Evolutionary conservation across 495 filamentous ascomycete species (phyloP), one percentile per base, ranked within the genome.

Genomic region (Rostrohypoxylon terebratum): DNA sequence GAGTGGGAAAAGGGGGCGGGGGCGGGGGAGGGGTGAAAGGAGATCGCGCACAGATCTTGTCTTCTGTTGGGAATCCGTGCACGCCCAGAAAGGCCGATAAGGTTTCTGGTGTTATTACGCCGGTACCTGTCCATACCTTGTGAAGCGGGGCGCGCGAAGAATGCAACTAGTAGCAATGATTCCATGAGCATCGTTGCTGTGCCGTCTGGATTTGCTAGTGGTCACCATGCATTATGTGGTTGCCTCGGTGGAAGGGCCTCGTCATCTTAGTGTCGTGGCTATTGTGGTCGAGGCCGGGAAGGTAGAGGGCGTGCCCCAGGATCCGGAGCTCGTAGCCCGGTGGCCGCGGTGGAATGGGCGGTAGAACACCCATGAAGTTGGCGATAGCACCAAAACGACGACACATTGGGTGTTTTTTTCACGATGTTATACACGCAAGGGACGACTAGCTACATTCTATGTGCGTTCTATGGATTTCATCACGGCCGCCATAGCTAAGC

Each of bases 311-410:
- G 10, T 33, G 38, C 31, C 10, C 59, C 48, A 36, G 40, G n/a
- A 6, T n/a, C 20, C 59, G 31, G 20, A 57, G 54, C 58, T 74
- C 71, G 9, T 71, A 71, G 13, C 70, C 73, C 6, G 65, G 20
- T 66, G 66, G 66, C 4, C 66, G 66, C 14, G 55, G 71, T 14
- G 66, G 58, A n/a, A 73, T 71, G 1, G 66, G 73, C 16, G 66
- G 66, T 45, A 62, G 64, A 18, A 55, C 47, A 50, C 31, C 60
- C 63, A 72, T 65, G 44, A 23, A 4, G 20, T 11, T 31, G 23
- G 18, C 33, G 38, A 34, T 16, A n/a, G 34, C 14, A 36, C 64
- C 45, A 59, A 33, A 5, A 6, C n/a, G 5, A 45, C 25, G 31
- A 45, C 45, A 21, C 51, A 14, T 18, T 31, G 31, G 44, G 54